Evolutionary conservation across 2,329 filamentous ascomycete species (phyloP), one percentile per base, ranked within the genome.

Genomic region (Fusarium robinianum): DNA sequence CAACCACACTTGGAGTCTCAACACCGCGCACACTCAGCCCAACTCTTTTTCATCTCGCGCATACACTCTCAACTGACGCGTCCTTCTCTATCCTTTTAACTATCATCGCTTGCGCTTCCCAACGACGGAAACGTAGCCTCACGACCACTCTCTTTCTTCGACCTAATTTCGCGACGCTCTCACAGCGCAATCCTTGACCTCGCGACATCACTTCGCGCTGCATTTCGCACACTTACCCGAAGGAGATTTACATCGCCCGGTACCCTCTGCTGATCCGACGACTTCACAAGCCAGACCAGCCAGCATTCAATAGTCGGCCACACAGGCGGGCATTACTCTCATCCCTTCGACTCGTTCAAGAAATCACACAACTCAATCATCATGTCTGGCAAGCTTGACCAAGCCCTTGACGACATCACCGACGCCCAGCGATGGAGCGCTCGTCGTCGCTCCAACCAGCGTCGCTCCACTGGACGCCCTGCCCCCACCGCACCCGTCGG

Each of bases 401-500:
- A 95, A 78, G 91, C 90, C 76, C 88, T 99, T 61, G 94, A 97
- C 71, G 90, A 96, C 75, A 96, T 99, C 73, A 85, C 96, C 77
- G 89, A 87, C 70, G 87, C 84, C 66, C 84, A 81, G 70, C 81
- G 78, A 62, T 74, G 74, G 62, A 79, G 71, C 73, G 80, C 72
- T 68, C 76, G 68, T 66, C 76, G 72, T 70, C 78, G 78, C 55
- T 72, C 72, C 58, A 68, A 68, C 46, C 64, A 67, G 55, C 77
- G 79, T 51, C 77, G 77, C 57, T 66, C 76, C 38, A 70, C 77
- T 53, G 75, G 57, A 39, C 65, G 78, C 58, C 76, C 79, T 52
- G 69, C 80, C 51, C 69, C 82, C 54, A 68, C 83, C 49, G 84
- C 88, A 33, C 90, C 91, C 42, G 81, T 89, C 57, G 92, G 90